Evolutionary conservation across 2,329 filamentous ascomycete genomes (phyloP).

Genomic region (Phialemonium atrogriseum): DNA sequence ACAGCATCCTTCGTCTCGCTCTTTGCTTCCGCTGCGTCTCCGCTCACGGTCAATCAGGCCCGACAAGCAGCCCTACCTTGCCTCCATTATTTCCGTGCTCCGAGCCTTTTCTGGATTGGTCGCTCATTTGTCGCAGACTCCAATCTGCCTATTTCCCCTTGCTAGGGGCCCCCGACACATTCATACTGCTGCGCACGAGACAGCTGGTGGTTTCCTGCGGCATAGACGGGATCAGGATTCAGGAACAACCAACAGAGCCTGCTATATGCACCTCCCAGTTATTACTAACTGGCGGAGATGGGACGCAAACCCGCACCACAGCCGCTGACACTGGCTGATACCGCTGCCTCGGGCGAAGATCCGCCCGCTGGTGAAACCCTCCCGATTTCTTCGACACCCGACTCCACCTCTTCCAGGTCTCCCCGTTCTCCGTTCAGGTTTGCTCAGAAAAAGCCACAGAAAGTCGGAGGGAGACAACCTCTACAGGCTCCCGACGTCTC

Average conservation of each 20-base stretch:
- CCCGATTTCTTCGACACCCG: constrained; percentile 23
- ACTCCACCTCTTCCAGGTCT: constrained; percentile 35
- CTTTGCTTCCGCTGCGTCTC: too few species aligned
- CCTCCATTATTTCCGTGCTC: constrained; percentile 8
- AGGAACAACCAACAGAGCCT: constrained; percentile 10
- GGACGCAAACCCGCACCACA: constrained; percentile 51
- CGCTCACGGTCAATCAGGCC: constrained; percentile 2
- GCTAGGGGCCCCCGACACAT: constrained; percentile 22
- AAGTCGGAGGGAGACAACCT: constrained; percentile 11
- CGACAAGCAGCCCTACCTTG: constrained; percentile 1
- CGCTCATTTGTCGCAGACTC: constrained; percentile 23
- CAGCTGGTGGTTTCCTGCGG: constrained; percentile 23
- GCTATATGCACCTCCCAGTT: constrained; percentile 17
- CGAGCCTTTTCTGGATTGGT: constrained; percentile 12
- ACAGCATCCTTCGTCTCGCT: too few species aligned
- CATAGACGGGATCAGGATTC: constrained; percentile 22
- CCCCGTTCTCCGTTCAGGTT: constrained; percentile 36
- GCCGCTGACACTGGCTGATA: constrained; percentile 44
- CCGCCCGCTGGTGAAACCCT: constrained; percentile 24
- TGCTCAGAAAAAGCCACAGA: constrained; percentile 24
- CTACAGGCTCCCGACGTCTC: constrained; percentile 24
- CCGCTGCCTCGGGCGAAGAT: constrained; percentile 24
- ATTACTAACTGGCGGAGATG: constrained; percentile 28
- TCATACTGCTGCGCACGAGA: constrained; percentile 26
- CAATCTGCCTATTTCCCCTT: constrained; percentile 24